phyloP scores from a whole-genome alignment of 768 basidiomycete genomes.

The Hemileccinum rubropunctum region DNA sequence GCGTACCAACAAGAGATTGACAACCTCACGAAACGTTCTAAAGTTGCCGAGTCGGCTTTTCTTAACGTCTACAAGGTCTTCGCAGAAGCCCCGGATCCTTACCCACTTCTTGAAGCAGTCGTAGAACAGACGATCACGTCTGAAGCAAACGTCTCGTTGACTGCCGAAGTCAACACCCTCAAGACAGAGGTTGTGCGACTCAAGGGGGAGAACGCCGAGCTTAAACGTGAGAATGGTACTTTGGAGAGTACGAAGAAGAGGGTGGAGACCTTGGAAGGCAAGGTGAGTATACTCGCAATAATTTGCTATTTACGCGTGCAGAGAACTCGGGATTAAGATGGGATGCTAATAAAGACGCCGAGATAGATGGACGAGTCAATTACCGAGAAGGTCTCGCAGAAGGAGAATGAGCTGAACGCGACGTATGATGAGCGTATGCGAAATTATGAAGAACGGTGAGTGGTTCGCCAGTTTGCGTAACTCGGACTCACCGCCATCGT shows the following conservation, averaged over 20 bases:
- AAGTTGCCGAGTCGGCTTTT: slow-evolving; percentile 92
- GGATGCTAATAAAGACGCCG: not conserved
- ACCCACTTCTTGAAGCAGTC: slow-evolving; percentile 91
- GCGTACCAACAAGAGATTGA: slow-evolving; percentile 98
- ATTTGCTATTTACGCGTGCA: not conserved
- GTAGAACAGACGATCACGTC: slow-evolving; percentile 93
- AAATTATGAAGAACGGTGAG: slow-evolving; percentile 94
- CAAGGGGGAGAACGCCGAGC: slow-evolving; percentile 78
- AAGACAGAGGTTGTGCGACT: slow-evolving; percentile 71
- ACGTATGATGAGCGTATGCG: slow-evolving; percentile 94
- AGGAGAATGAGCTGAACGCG: slow-evolving; percentile 95
- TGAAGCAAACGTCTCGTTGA: slow-evolving; percentile 30
- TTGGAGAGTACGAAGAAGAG: slow-evolving; percentile 73
- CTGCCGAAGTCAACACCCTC: slow-evolving; percentile 71
- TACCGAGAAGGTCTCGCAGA: slow-evolving; percentile 82
- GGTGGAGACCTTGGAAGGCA: slow-evolving; percentile 78
- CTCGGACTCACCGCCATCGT: not conserved
- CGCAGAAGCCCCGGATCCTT: slow-evolving; percentile 96
- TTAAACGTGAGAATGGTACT: slow-evolving; percentile 67
- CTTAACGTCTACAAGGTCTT: slow-evolving; percentile 95
- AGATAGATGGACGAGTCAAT: slow-evolving; percentile 94
- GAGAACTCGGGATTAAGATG: not conserved
- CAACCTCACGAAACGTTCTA: slow-evolving; percentile 88
- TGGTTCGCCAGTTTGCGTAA: not conserved
- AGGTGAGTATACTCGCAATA: slow-evolving; percentile 43